Evolutionary conservation across 495 filamentous ascomycete species (phyloP), one percentile per base, ranked within the genome.

Genomic region (Daldinia caldariorum): DNA sequence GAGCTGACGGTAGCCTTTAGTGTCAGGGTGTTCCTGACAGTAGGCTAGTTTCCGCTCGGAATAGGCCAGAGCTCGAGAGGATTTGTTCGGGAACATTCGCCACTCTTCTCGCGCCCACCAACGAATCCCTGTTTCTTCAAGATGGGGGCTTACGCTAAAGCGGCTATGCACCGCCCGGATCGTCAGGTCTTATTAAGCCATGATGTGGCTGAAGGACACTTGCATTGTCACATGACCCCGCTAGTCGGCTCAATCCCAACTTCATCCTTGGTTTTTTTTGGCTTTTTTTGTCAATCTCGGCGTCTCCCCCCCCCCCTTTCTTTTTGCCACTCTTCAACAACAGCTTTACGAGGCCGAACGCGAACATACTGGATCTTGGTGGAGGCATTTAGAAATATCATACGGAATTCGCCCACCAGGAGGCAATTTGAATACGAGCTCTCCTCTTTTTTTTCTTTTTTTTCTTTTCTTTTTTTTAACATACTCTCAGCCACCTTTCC

Each of bases 81-180:
- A n/a, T n/a, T n/a, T n/a, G 39, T 72, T 72, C 61, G 39, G 51
- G 64, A 72, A 68, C n/a, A 60, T 72, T 72, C 70, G 65, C 70
- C 70, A 68, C 64, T 10, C 16, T 72, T 72, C 70, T 53, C 31
- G 60, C 56, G 56, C 37, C 51, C 26, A 63, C 45, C 45, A n/a
- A n/a, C n/a, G n/a, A n/a, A n/a, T n/a, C n/a, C n/a, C n/a, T n/a
- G n/a, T n/a, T n/a, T n/a, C n/a, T n/a, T n/a, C n/a, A n/a, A n/a
- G n/a, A n/a, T n/a, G n/a, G n/a, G n/a, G n/a, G n/a, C n/a, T n/a
- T n/a, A n/a, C n/a, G n/a, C n/a, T n/a, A n/a, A n/a, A n/a, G n/a
- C n/a, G n/a, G n/a, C n/a, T n/a, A n/a, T n/a, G n/a, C n/a, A n/a
- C n/a, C n/a, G n/a, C n/a, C 26, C 26, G 9, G 34, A 38, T 20